Evolutionary conservation across 2,329 filamentous ascomycete genomes (phyloP), one percentile per base, ranked within the genome.

Genomic region (Hymenoscyphus fructigenus): DNA sequence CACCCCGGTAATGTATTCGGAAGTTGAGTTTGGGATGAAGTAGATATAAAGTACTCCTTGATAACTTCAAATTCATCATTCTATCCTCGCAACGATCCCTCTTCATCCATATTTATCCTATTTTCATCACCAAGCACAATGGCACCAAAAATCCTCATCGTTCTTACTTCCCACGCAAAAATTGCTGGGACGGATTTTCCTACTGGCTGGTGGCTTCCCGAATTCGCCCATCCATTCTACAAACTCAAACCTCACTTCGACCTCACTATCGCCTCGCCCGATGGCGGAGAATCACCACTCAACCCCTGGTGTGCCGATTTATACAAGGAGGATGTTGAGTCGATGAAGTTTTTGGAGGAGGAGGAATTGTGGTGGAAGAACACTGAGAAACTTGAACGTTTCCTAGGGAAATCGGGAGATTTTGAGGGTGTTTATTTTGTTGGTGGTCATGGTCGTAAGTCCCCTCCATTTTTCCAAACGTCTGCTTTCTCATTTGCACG

Each of bases 391-490:
- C 74, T 86, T 1, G 73, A 77, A 9, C 77, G 78, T 17, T 79
- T 85, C 47, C 57, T 81, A 0, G 80, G 82, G 1, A 79, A 79
- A 23, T 82, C 80, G 0, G 73, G 73, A 2, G 82, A 85, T 41
- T 87, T 81, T 65, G 84, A 84, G 65, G 84, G 82, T 1, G 79
- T 87, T 60, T 86, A 85, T 74, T 87, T 82, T 69, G 83, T 86
- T 55, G 85, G 85, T 61, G 84, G 85, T 36, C 83, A 87, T 68
- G 84, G 83, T 55, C 84, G 82, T 84, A 76, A 67, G 82, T 76
- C 28, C 32, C 20, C 15, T 28, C 23, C 32, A 32, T 38, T 50
- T n/a, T 44, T 14, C 53, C 17, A 38, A 17, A 14, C 14, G 4
- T 14, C 14, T 1, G 10, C 1, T 10, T 36, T 36, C 7, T 41